Evolutionary conservation across 2,329 filamentous ascomycete genomes (phyloP), one percentile per base, ranked within the genome.

Genomic region (Paecilomyces sp.): DNA sequence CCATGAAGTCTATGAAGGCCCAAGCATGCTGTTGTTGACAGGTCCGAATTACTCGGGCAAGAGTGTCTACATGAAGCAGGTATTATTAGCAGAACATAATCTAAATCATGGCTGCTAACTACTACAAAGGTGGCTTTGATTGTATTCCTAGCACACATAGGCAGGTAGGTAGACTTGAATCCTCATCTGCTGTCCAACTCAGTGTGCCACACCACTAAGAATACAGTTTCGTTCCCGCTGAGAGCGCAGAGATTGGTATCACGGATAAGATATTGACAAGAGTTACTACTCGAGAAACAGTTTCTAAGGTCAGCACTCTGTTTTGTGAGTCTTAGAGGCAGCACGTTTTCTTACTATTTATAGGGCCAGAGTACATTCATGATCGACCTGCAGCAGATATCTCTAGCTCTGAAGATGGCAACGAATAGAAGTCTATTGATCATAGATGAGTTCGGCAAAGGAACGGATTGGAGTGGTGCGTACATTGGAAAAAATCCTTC

Each of bases 41-140:
- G 94, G 94, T 0, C 92, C 94, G 3, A 99, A 99, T 67, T 95
- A 94, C 72, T 97, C 94, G 0, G 94, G 94, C 0, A 99, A 99
- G 74, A 97, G 92, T 66, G 85, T 97, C 0, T 97, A 96, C 73
- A 82, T 97, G 70, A 99, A 96, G 73, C 93, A 99, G 72, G 74
- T 71, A 60, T 63, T 62, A n/a, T 15, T 9, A 3, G 13, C 3
- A 13, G 25, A 9, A 31, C 18, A 41, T 25, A 36, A 18, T 18
- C 51, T 9, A 31, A 57, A 12, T 11, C 24, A 28, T 22, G 12
- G n/a, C 31, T 54, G 41, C 41, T 47, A 47, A 12, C 59, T 9
- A 15, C 9, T 55, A 36, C 3, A 12, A 50, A 76, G 75, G 85
- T 91, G 33, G 94, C 92, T 3, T 78, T 97, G 56, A 94, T 96